A percentile compares a stretch with the other conserved stretches of the same genome.
Evolutionary conservation across 1,284 basidiomycete genomes (phyloP).

Genomic region (Ganoderma sinense): DNA sequence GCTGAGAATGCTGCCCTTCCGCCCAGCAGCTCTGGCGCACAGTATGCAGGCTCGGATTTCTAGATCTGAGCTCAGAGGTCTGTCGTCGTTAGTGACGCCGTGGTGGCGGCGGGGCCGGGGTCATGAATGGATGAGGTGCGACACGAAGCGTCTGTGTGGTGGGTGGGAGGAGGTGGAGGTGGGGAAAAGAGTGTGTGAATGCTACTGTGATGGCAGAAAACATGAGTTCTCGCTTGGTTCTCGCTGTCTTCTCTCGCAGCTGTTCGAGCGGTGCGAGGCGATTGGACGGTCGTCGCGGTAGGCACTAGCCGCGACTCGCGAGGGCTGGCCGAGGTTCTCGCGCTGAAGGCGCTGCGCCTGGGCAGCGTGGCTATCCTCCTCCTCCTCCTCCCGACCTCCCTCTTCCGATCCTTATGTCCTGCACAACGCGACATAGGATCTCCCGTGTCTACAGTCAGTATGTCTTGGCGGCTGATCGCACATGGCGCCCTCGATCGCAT

Average conservation of each 20-base stretch:
- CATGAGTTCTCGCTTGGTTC: constrained; percentile 15
- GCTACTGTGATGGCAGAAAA: constrained; percentile 16
- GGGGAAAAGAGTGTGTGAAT: constrained; percentile 18
- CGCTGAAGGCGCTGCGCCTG: constrained; percentile 21
- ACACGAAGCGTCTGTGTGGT: not conserved
- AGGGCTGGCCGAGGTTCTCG: constrained; percentile 31
- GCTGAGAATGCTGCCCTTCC: constrained; percentile 25
- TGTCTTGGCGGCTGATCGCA: not conserved
- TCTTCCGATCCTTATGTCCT: not conserved
- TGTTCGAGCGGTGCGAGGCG: constrained; percentile 17
- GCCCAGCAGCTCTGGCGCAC: constrained; percentile 1
- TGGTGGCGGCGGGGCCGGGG: constrained; percentile 17
- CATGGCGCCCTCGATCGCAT: not conserved
- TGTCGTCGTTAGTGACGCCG: constrained; percentile 15
- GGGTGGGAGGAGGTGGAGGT: constrained; percentile 9
- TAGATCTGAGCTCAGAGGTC: not conserved
- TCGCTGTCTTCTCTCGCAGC: constrained; percentile 26
- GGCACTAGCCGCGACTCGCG: constrained; percentile 24
- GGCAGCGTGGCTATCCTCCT: constrained; percentile 30
- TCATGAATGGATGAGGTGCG: constrained; percentile 4
- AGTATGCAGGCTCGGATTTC: not conserved
- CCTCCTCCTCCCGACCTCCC: constrained; percentile 4
- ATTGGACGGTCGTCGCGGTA: constrained; percentile 22
- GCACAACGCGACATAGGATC: not conserved
- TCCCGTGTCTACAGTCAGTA: not conserved